Evolutionary conservation across 495 filamentous ascomycete genomes (phyloP).

Genomic region (Xylaria acuta): DNA sequence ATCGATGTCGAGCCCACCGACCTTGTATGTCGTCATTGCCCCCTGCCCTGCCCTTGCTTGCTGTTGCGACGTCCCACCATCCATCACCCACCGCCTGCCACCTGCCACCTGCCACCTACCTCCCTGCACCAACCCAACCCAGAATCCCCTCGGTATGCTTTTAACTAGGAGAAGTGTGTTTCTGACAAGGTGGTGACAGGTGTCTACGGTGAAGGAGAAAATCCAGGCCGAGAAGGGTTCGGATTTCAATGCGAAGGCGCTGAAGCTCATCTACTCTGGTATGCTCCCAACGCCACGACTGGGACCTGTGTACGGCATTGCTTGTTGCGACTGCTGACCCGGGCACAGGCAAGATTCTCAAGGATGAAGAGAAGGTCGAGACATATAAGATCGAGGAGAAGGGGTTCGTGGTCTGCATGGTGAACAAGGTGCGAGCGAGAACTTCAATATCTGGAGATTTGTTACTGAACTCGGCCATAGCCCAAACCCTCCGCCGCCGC

Average conservation of each 20-base stretch:
- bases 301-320: conserved; percentile 8
- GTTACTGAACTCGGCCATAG: conserved; percentile 42
- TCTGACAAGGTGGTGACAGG: conserved; percentile 55
- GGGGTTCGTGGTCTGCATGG: conserved; percentile 97
- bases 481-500: conserved; percentile 62
- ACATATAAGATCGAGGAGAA: conserved; percentile 99
- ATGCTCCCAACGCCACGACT: conserved; percentile 38
- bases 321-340: conserved; percentile 27
- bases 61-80: conserved; percentile 14
- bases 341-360: conserved; percentile 86
- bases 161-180: neutral
- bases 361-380: conserved; percentile 94
- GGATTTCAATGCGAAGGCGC: conserved; percentile 72
- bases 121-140: neutral
- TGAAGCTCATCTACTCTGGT: conserved; percentile 99
- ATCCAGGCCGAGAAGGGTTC: conserved; percentile 85
- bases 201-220: conserved; percentile 87
- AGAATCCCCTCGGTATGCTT: neutral
- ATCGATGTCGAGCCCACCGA: conserved; percentile 94
- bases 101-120: neutral
- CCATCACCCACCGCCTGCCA: conserved; percentile 19
- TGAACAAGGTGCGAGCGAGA: conserved; percentile 75
- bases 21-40: conserved; percentile 67
- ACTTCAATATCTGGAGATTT: neutral
- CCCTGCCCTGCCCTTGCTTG: conserved; percentile 34